Evolutionary conservation across 805 yeast species (phyloP), one percentile per base, ranked within the genome.

Genomic region (Barnettozyma siamensis): DNA sequence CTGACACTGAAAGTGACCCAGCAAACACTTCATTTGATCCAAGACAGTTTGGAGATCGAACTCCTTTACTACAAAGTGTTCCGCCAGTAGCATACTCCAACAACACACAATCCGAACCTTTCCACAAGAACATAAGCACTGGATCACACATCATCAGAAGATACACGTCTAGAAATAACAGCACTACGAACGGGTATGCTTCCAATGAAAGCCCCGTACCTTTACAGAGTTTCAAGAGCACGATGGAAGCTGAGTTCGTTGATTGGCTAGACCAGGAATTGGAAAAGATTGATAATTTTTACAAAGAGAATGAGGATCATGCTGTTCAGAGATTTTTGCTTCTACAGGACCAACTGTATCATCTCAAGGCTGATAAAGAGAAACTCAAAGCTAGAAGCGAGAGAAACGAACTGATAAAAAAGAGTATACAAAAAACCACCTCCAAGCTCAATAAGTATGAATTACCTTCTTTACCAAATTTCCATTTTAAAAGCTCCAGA

Each of bases 231-330:
- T 35, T 59, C 31, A 54, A 63, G 10, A 59, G 54, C 20, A 62
- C 64, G n/a, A 72, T 67, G 11, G 69, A 66, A 33, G 47, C 57
- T 4, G 73, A 72, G 39, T 88, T 87, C 48, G 47, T 70, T n/a
- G 57, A 51, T 2, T 87, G 95, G 94, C 69, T 87, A 5, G 82
- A 83, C 41, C 40, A 50, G 0, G 83, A 87, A 57, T 64, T 81
- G 20, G 47, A 39, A 4, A 83, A 78, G 57, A 80, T 86, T 8
- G 78, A 83, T 30, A 36, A 27, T 0, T 87, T 87, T 53, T 87
- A 73, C 57, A 65, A 58, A 33, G 76, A 71, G 24, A 76, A 72
- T 48, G 94, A 85, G 51, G 65, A 68, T 23, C 82, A 75, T 19
- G 77, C 75, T 1, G 67, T 76, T 33, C 76, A 75, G 42, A 66